Percentiles rank a stretch among this genome's conserved stretches.
Conservation (phyloP, 257 asterid genomes). For the Forsythia suspensa region DNA sequence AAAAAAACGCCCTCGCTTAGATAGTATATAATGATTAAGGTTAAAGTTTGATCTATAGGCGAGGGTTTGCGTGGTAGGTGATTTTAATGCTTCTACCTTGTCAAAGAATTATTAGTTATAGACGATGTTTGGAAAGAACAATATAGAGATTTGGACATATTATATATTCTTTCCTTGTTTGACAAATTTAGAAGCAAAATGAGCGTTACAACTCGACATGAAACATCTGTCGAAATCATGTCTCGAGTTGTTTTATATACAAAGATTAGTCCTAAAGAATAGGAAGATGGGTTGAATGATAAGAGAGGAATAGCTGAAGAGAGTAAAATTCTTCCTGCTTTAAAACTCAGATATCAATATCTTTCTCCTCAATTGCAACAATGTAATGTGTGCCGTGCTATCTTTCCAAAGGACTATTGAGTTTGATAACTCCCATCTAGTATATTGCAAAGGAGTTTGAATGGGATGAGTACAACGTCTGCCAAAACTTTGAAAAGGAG, state of each 20-base stretch:
- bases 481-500: slow-evolving; percentile 25
- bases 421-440: slow-evolving; percentile 23
- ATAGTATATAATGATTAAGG: too few species aligned
- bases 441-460: slow-evolving; percentile 29
- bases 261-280: slow-evolving; percentile 4
- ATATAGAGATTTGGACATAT: background rate
- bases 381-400: slow-evolving; percentile 21
- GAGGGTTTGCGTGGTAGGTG: too few species aligned
- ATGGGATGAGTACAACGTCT: slow-evolving; percentile 7
- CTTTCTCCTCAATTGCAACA: slow-evolving; percentile 29
- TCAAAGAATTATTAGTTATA: background rate
- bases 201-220: too few species aligned
- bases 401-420: slow-evolving; percentile 33
- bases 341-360: slow-evolving; percentile 27
- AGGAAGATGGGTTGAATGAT: slow-evolving; percentile 17
- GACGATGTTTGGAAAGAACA: background rate
- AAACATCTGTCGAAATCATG: too few species aligned
- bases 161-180: too few species aligned
- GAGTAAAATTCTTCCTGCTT: slow-evolving; percentile 19
- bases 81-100: background rate
- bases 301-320: too few species aligned
- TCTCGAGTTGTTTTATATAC: too few species aligned
- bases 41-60: too few species aligned
- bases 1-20: too few species aligned
- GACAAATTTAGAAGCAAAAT: too few species aligned